phyloP scores from a whole-genome alignment of 306 rosid genomes.

The Benincasa hispida region DNA sequence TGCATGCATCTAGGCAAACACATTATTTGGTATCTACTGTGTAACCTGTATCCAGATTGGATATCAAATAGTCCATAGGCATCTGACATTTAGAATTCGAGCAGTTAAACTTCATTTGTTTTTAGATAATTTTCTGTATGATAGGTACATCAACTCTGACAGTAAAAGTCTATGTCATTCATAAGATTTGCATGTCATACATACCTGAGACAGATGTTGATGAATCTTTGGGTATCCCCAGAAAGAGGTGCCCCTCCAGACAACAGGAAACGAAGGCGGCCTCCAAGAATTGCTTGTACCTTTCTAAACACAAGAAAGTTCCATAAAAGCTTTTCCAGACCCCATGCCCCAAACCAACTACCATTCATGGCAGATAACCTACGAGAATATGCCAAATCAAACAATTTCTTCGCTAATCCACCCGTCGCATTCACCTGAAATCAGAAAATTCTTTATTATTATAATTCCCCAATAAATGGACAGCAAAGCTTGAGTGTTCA shows the following conservation, averaged over 20 bases:
- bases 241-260: conserved; percentile 99
- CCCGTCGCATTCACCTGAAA: conserved; percentile 71
- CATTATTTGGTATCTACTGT: not conserved
- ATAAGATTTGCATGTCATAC: conserved; percentile 11
- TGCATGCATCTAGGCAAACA: not conserved
- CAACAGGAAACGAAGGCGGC: conserved; percentile 66
- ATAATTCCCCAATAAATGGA: conserved; percentile 2
- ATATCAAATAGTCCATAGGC: not conserved
- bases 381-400: conserved; percentile 77
- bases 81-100: not conserved
- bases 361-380: conserved; percentile 80
- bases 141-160: not conserved
- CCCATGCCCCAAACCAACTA: conserved; percentile 97
- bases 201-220: conserved; percentile 91
- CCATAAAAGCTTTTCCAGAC: conserved; percentile 75
- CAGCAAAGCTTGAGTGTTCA: not conserved
- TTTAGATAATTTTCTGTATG: not conserved
- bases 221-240: conserved; percentile 84
- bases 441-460: conserved; percentile 12
- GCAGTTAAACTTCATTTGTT: not conserved
- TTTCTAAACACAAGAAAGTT: conserved; percentile 66
- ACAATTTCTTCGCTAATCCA: conserved; percentile 66
- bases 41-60: not conserved
- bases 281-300: conserved; percentile 81
- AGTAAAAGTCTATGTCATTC: not conserved